A percentile compares a stretch with the other conserved stretches of the same genome.
These are phyloP conservation scores for Dendrobium catenatum DNA, from an alignment of 106 monocot genomes.

Conservation along the genomic window DNA sequence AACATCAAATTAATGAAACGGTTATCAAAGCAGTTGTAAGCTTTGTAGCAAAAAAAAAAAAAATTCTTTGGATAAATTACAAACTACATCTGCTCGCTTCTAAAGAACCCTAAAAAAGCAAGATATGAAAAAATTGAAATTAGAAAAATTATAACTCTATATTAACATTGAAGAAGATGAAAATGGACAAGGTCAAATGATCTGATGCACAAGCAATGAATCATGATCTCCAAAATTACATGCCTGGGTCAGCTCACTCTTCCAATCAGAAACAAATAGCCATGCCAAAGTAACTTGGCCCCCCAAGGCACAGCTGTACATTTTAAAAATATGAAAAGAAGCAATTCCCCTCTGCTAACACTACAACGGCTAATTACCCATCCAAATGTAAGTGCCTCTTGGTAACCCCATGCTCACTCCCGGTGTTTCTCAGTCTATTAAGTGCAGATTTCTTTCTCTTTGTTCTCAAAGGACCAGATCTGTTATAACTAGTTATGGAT, in stretches of 20 bases:
- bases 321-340: not conserved
- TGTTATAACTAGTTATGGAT: conserved; percentile 24
- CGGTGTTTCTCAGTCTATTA: conserved; percentile 57
- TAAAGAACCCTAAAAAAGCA: not conserved
- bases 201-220: conserved; percentile 9
- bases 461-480: conserved; percentile 66
- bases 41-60: no score
- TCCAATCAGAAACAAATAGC: not conserved
- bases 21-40: no score
- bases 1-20: no score
- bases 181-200: not conserved
- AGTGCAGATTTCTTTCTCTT: conserved; percentile 34
- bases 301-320: conserved; percentile 8
- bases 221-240: conserved; percentile 8
- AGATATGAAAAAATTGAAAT: not conserved
- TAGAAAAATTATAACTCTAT: not conserved
- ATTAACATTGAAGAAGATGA: not conserved
- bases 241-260: not conserved
- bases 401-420: conserved; percentile 64
- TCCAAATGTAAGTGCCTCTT: conserved; percentile 17
- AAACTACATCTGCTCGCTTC: no score
- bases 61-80: no score
- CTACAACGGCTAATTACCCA: no score
- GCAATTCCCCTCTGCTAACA: not conserved
- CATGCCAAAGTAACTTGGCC: not conserved